These are phyloP conservation scores for Osmozyma mogii DNA, from an alignment of 805 yeast species.

Conservation along the genomic window DNA sequence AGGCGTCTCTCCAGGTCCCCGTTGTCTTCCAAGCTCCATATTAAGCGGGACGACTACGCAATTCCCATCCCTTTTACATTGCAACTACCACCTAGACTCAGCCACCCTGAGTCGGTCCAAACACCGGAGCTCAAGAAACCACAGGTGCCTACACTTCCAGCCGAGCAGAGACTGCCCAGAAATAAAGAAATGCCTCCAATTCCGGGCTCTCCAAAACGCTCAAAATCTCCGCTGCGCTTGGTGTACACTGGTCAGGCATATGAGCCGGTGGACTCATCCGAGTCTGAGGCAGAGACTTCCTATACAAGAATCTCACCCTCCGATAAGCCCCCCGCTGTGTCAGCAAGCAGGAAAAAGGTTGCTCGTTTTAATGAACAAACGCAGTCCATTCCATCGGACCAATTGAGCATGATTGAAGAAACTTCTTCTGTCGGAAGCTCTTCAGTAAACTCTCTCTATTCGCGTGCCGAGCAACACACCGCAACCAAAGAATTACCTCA, in stretches of 20 bases:
- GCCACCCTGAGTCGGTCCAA: conserved; percentile 5
- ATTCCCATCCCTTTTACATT: conserved; percentile 38
- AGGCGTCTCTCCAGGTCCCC: conserved; percentile 27
- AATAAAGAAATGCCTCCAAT: background rate
- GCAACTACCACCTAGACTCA: conserved; percentile 33
- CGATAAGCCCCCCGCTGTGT: conserved; percentile 21
- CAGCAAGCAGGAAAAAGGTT: conserved; percentile 18
- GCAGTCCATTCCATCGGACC: conserved; percentile 21
- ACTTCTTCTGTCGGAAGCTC: too few relatives aligned
- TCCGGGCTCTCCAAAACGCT: conserved; percentile 4
- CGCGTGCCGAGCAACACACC: too few relatives aligned
- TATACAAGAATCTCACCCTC: background rate
- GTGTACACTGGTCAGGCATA: conserved; percentile 31
- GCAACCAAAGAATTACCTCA: too few relatives aligned
- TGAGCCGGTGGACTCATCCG: conserved; percentile 25
- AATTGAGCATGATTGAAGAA: conserved; percentile 37
- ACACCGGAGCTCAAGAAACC: background rate
- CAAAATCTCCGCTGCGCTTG: conserved; percentile 13
- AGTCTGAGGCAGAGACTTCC: conserved; percentile 12
- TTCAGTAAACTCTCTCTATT: too few relatives aligned
- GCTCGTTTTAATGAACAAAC: conserved; percentile 16
- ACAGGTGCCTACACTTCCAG: conserved; percentile 4
- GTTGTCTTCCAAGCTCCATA: conserved; percentile 28
- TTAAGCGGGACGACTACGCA: conserved; percentile 20
- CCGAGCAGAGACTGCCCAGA: too few relatives aligned